Conservation (phyloP, 2,329 filamentous ascomycete genomes). For the Rhynchosporium secalis region DNA sequence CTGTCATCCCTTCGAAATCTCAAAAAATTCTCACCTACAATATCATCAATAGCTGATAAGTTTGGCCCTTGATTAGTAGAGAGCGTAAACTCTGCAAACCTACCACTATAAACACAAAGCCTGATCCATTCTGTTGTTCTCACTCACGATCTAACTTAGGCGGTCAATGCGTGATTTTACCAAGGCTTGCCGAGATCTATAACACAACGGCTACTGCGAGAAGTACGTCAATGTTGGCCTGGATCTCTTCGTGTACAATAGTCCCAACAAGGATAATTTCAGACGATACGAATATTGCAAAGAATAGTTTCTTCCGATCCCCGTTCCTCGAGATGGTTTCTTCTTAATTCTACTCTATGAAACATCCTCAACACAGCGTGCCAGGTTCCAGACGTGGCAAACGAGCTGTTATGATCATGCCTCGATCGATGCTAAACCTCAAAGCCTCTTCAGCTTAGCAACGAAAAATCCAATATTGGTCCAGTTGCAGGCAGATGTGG, state of each 20-base stretch:
- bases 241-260: not conserved
- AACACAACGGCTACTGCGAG: constrained; percentile 1
- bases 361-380: not conserved
- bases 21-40: not conserved
- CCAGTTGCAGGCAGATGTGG: not conserved
- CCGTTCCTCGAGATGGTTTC: not conserved
- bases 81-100: constrained; percentile 6
- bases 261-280: not conserved
- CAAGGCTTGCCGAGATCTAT: not conserved
- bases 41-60: not conserved
- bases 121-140: constrained; percentile 2
- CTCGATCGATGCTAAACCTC: not conserved
- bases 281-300: not conserved
- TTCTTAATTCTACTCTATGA: not conserved
- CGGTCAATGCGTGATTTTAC: not conserved
- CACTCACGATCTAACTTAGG: not conserved
- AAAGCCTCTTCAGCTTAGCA: not conserved
- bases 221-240: not conserved
- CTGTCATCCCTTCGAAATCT: constrained; percentile 1
- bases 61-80: not conserved
- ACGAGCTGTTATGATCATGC: constrained; percentile 4
- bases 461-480: not conserved
- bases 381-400: not conserved
- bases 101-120: not conserved
- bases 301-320: constrained; percentile 1